Percentiles rank a stretch among this genome's conserved stretches.
These are phyloP conservation scores for Diaporthe capsici DNA, from an alignment of 2,329 filamentous ascomycete genomes.

Conservation along the genomic window DNA sequence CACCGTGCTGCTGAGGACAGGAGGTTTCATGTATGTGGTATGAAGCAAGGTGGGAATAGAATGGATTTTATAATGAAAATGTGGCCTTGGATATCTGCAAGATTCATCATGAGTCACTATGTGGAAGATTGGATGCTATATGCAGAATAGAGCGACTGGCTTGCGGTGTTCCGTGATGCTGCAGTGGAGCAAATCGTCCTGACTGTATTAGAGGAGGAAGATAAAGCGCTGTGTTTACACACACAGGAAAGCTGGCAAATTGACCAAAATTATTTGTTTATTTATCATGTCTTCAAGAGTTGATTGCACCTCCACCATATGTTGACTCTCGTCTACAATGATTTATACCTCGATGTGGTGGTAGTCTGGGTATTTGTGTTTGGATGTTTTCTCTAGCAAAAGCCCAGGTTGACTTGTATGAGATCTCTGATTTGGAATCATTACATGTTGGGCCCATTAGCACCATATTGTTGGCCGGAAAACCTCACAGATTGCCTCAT, in stretches of 20 bases:
- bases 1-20: not conserved
- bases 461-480: no score
- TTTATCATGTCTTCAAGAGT: not conserved
- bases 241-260: not conserved
- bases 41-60: not conserved
- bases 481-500: not conserved
- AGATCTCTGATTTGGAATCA: no score
- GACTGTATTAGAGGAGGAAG: not conserved
- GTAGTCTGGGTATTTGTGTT: not conserved
- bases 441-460: no score
- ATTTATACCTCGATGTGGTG: not conserved
- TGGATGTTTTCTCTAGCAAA: not conserved
- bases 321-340: not conserved
- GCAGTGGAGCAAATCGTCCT: not conserved
- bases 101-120: not conserved
- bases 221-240: not conserved
- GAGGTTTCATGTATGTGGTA: not conserved
- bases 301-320: not conserved
- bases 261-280: not conserved
- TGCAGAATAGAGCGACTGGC: fast-evolving
- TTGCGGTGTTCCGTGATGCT: not conserved
- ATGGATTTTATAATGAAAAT: not conserved
- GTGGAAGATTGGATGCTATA: not conserved
- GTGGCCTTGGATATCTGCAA: not conserved
- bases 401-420: no score